Base-by-base conservation (phyloP, 2,329 filamentous ascomycete species). In the Penicillium brevicompactum region DNA sequence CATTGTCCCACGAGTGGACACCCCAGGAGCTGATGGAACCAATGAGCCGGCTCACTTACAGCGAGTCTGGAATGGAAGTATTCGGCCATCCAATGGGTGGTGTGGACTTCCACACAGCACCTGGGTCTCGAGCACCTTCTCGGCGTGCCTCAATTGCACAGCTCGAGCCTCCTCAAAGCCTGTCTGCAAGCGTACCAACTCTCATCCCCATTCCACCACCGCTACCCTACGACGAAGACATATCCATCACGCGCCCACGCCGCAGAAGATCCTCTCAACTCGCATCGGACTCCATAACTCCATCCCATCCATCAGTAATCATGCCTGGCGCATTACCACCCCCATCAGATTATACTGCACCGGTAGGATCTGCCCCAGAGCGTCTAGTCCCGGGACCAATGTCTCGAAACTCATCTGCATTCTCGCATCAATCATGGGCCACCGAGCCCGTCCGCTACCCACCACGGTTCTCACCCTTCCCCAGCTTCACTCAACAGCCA, bases 371-470 rank as follows among this genome's bases (percentile, higher is more conserved):
- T 44, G 53, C 57, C 16, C 70, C 70, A 6, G 72, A 76, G 9
- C 53, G 37, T 27, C 62, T 65, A 1, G 58, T 56, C 4, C 46
- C 65, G 1, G 70, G 71, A 41, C 61, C 69, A 3, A 70, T 76
- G 60, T 70, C 72, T 2, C 71, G 73, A 32, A 62, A 66, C 14
- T 62, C 67, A 8, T 76, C 73, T 0, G 60, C 57, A 2, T 65
- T 70, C 42, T 76, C 74, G 6, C 63, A 68, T 18, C 65, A 69
- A 16, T 76, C 73, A 4, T 70, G 71, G 68, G 64, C 67, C 13
- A 75, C 74, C 6, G 74, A 76, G 13, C 73, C 74, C 9, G 57
- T 66, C 9, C 64, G 63, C 13, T 67, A 67, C 31, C 64, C 68
- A 5, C 59, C 67, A 5, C 59, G 60, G 10, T 63, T 70, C 60